These are phyloP conservation scores for Mycocentrospora acerina DNA, from an alignment of 2,329 filamentous ascomycete genomes.

Conservation along the genomic window DNA sequence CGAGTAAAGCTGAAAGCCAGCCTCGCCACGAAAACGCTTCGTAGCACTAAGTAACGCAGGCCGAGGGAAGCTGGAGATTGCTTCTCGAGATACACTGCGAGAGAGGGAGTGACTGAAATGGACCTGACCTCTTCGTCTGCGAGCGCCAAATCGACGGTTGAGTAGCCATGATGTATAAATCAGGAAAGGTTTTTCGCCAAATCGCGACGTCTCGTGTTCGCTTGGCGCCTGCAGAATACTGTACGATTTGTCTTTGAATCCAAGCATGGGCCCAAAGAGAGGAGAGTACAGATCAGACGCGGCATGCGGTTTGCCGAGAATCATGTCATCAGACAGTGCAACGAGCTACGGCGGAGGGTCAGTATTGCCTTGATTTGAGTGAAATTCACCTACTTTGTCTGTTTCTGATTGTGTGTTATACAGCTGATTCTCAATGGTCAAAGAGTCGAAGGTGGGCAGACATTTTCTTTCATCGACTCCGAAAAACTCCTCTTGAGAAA, in stretches of 20 bases:
- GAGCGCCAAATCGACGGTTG: constrained; percentile 48
- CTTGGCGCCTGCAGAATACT: constrained; percentile 43
- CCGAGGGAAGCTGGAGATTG: constrained; percentile 46
- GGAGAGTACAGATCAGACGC: constrained; percentile 49
- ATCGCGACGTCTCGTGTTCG: constrained; percentile 33
- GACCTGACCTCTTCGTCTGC: constrained; percentile 48
- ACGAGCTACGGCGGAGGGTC: constrained; percentile 34
- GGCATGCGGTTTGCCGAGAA: constrained; percentile 45
- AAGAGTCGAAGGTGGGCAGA: constrained; percentile 49
- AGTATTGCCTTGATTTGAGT: background rate
- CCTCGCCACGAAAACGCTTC: constrained; percentile 48
- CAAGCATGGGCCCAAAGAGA: constrained; percentile 47
- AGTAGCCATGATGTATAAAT: constrained; percentile 50
- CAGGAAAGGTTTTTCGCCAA: constrained; percentile 49
- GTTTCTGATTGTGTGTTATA: constrained; percentile 46
- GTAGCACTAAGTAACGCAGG: constrained; percentile 44
- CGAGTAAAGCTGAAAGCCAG: constrained; percentile 47
- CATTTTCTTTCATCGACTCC: constrained; percentile 41
- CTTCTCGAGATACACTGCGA: constrained; percentile 43
- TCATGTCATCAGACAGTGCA: constrained; percentile 50
- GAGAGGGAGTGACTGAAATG: constrained; percentile 49
- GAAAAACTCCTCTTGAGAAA: constrained; percentile 49
- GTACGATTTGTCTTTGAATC: constrained; percentile 47
- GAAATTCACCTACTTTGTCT: constrained; percentile 26
- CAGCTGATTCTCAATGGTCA: constrained; percentile 48